These are phyloP conservation scores for Mallotus nudiflorus DNA, from an alignment of 345 rosid species.

Conservation along the genomic window DNA sequence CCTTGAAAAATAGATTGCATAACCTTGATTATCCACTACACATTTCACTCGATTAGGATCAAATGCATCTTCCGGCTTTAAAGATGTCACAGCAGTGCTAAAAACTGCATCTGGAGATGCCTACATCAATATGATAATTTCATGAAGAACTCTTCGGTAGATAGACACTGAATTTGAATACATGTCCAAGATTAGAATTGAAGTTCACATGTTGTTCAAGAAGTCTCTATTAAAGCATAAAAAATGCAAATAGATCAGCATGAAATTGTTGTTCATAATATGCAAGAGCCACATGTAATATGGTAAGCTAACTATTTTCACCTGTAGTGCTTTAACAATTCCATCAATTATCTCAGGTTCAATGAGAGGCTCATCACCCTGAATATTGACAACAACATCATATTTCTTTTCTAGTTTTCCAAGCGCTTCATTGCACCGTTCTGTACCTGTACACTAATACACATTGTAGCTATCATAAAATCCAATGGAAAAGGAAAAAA, in stretches of 20 bases:
- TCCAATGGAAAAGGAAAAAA: background rate
- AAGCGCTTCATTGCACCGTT: constrained; percentile 87
- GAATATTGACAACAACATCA: constrained; percentile 91
- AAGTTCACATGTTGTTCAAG: constrained; percentile 1
- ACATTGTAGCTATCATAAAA: background rate
- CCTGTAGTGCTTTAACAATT: constrained; percentile 93
- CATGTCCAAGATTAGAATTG: background rate
- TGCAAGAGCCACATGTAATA: background rate
- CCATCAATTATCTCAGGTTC: constrained; percentile 97
- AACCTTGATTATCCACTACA: constrained; percentile 74
- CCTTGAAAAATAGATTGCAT: constrained; percentile 89
- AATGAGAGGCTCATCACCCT: constrained; percentile 94
- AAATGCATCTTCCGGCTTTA: constrained; percentile 86
- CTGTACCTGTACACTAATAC: constrained; percentile 55
- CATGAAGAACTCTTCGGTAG: background rate
- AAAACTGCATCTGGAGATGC: constrained; percentile 94
- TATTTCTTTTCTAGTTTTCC: constrained; percentile 80
- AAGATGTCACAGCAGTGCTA: constrained; percentile 89
- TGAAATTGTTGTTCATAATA: background rate
- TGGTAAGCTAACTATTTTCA: constrained; percentile 14
- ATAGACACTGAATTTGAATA: background rate
- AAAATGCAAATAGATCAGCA: too few relatives aligned
- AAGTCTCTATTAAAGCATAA: too few relatives aligned
- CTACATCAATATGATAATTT: constrained; percentile 35
- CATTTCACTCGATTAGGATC: constrained; percentile 96